Percentiles rank a stretch among this genome's conserved stretches.
Conservation (phyloP, 495 filamentous ascomycete genomes). For the Monascus purpureus region DNA sequence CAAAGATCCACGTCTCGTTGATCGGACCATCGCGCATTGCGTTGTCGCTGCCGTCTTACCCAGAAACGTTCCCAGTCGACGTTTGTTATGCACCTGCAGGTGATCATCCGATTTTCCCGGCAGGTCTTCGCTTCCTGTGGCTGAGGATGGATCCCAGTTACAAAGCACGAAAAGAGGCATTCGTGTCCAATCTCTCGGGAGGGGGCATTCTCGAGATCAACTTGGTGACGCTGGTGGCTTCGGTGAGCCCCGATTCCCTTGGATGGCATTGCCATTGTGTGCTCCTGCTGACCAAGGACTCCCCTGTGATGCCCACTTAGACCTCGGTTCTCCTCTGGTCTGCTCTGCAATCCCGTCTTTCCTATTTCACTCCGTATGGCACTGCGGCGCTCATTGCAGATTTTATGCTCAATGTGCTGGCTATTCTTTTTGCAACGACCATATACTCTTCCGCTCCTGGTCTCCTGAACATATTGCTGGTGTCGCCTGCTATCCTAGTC, state of each 20-base stretch:
- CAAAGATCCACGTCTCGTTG: too few species aligned
- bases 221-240: conserved; percentile 63
- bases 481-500: conserved; percentile 53
- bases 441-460: conserved; percentile 66
- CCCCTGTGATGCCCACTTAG: conserved; percentile 30
- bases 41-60: too few species aligned
- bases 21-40: too few species aligned
- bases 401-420: conserved; percentile 73
- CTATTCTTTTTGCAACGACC: conserved; percentile 71
- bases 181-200: conserved; percentile 85
- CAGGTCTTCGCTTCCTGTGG: too few species aligned
- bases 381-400: conserved; percentile 56
- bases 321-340: conserved; percentile 78
- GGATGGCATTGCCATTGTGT: background rate
- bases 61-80: too few species aligned
- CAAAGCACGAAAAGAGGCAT: conserved; percentile 86
- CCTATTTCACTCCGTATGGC: conserved; percentile 67
- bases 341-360: conserved; percentile 71
- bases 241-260: conserved; percentile 41
- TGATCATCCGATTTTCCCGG: too few species aligned
- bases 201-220: conserved; percentile 79
- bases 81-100: too few species aligned
- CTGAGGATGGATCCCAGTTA: conserved; percentile 47
- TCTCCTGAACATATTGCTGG: conserved; percentile 61
- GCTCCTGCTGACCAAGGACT: background rate